These are phyloP conservation scores for Decorospora gaudefroyi DNA, from an alignment of 2,329 filamentous ascomycete species.

Conservation along the genomic window DNA sequence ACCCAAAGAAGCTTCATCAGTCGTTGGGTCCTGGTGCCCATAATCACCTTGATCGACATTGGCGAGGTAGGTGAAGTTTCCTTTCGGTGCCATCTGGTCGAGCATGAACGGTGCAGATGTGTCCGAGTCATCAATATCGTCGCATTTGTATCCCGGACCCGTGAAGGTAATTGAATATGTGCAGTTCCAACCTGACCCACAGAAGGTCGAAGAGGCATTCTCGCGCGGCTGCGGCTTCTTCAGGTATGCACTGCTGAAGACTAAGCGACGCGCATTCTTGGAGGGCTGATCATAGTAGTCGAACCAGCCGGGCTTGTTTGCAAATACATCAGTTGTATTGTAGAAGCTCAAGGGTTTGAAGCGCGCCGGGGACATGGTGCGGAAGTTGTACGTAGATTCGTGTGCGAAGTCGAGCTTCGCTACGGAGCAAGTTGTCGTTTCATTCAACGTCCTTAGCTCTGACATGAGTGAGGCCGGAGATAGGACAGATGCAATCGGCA, in stretches of 20 bases:
- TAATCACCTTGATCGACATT: slow-evolving; percentile 43
- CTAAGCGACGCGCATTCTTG: slow-evolving; percentile 40
- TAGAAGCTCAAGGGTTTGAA: slow-evolving; percentile 38
- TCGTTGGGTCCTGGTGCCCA: slow-evolving; percentile 33
- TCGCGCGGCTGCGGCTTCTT: slow-evolving; percentile 34
- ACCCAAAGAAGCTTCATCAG: slow-evolving; percentile 31
- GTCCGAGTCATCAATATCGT: slow-evolving; percentile 27
- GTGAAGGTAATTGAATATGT: slow-evolving; percentile 43
- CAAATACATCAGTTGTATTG: slow-evolving; percentile 43
- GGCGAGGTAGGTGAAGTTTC: slow-evolving; percentile 38
- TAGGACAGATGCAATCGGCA: slow-evolving; percentile 46
- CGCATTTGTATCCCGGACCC: slow-evolving; percentile 47
- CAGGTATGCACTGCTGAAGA: slow-evolving; percentile 42
- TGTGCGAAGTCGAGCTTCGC: slow-evolving; percentile 41
- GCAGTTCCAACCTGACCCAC: slow-evolving; percentile 45
- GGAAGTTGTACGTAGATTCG: slow-evolving; percentile 40
- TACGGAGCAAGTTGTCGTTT: slow-evolving; percentile 30
- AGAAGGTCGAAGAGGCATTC: slow-evolving; percentile 33
- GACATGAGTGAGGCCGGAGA: slow-evolving; percentile 45
- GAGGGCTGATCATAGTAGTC: slow-evolving; percentile 48
- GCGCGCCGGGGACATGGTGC: slow-evolving; percentile 24
- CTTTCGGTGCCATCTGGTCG: slow-evolving; percentile 38
- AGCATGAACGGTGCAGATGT: slow-evolving; percentile 35
- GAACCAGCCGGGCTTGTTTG: slow-evolving; percentile 30
- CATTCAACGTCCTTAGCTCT: slow-evolving; percentile 27